These are phyloP conservation scores for Ormosia emarginata DNA, from an alignment of 306 rosid species.

Conservation along the genomic window DNA sequence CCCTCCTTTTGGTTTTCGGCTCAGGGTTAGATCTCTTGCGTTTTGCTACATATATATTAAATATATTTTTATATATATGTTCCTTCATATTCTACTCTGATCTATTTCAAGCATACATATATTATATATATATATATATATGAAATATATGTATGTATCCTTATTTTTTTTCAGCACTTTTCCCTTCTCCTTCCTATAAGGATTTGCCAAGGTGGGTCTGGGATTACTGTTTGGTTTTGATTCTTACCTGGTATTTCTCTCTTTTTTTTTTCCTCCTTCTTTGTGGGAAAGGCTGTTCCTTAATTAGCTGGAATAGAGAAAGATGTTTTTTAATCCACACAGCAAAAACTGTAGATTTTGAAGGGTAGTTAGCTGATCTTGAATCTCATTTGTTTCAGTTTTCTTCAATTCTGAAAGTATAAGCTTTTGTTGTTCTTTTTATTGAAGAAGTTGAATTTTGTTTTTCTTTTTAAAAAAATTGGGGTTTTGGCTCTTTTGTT, in stretches of 20 bases:
- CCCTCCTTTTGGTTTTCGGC: neutral
- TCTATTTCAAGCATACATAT: neutral
- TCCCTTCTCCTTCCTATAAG: neutral
- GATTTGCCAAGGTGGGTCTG: slow-evolving; percentile 7
- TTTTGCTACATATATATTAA: neutral
- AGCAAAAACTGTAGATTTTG: neutral
- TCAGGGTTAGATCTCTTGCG: slow-evolving; percentile 38
- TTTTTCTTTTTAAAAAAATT: neutral
- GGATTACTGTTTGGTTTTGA: neutral
- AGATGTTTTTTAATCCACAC: neutral
- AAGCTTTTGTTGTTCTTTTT: neutral
- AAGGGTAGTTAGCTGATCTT: neutral
- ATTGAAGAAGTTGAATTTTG: neutral
- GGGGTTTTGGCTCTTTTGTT: slow-evolving; percentile 31
- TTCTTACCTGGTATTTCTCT: neutral
- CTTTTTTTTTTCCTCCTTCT: neutral
- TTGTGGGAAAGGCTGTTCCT: neutral
- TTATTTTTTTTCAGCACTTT: neutral
- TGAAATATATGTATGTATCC: neutral
- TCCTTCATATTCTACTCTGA: neutral
- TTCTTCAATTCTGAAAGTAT: slow-evolving; percentile 15
- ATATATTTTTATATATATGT: neutral
- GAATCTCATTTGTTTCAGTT: neutral
- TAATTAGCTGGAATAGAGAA: neutral
- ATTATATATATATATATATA: neutral